Evolutionary conservation across 441 rosid genomes (phyloP), one percentile per base, ranked within the genome.

Genomic region (Gossypium aridum): DNA sequence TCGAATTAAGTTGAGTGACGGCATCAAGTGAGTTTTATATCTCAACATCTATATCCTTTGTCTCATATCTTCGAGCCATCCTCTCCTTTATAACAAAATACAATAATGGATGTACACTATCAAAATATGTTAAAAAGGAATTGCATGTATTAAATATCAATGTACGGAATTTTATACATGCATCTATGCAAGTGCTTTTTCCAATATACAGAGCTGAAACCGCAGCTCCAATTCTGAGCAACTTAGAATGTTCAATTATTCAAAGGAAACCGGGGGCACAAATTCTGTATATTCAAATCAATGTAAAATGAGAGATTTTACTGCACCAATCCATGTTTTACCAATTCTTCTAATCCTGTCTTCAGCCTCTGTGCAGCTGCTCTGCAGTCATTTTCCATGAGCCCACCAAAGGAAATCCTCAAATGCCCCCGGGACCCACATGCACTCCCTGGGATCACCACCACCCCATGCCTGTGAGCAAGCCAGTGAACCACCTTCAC

Each of bases 371-470:
- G 87, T 0, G 94, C 93, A 0, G 98, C 99, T 0, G 86, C 90
- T 80, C 75, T 88, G 76, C 92, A 89, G 17, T 83, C 92, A 28
- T 81, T 84, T 83, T 90, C 98, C 19, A 60, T 20, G 83, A 96
- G 73, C 51, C 98, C 98, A 25, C 98, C 99, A 2, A 94, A 96
- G 0, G 98, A 87, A 71, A 94, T 86, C 82, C 99, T 81, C 14
- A 94, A 70, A 64, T 94, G 85, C 16, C 98, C 99, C 0, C 91
- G 91, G 64, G 94, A 80, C 34, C 98, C 98, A 0, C 89, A 80
- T 0, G 99, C 93, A 1, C 87, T 72, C 13, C 99, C 99, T 0
- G 98, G 99, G 75, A 96, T 88, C 78, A 92, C 90, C 56, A 90
- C 92, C 62, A 96, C 92, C 5, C 91, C 93, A 9, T 96, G 99